Percentiles rank a stretch among this genome's conserved stretches.
These are phyloP conservation scores for Thalassiosira hispida DNA, from an alignment of 352 stramenopile genomes.

Conservation along the genomic window DNA sequence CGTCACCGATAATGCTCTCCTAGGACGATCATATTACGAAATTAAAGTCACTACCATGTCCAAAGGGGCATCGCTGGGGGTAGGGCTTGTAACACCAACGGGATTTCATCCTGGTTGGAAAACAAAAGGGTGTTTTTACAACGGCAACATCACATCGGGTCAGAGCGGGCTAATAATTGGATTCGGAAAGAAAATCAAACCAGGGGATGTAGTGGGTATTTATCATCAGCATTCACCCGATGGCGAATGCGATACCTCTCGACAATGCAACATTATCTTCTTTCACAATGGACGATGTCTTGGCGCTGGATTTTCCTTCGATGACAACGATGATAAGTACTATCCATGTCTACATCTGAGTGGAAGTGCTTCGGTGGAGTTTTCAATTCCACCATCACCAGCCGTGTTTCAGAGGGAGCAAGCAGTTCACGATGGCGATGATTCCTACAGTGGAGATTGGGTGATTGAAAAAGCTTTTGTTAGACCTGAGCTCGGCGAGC, in stretches of 20 bases:
- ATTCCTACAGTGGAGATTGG: conserved; percentile 41
- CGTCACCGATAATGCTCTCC: neutral
- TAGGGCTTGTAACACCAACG: conserved; percentile 54
- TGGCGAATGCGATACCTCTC: neutral
- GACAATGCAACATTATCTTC: conserved; percentile 43
- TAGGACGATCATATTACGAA: conserved; percentile 35
- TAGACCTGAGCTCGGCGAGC: conserved; percentile 35
- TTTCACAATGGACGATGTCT: conserved; percentile 64
- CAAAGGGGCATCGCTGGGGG: conserved; percentile 34
- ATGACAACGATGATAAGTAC: conserved; percentile 29
- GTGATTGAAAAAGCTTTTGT: conserved; percentile 23
- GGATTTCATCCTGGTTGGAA: conserved; percentile 59
- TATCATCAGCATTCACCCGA: conserved; percentile 15
- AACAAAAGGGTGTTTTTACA: conserved; percentile 71
- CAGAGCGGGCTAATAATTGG: conserved; percentile 49
- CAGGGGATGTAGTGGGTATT: conserved; percentile 49
- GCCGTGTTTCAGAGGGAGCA: conserved; percentile 28
- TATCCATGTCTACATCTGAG: conserved; percentile 56
- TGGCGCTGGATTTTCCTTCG: conserved; percentile 57
- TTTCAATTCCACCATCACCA: conserved; percentile 21
- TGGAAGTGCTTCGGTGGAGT: conserved; percentile 34
- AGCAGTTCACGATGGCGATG: neutral
- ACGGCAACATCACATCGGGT: conserved; percentile 75
- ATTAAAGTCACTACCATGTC: conserved; percentile 17
- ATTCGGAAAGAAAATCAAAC: conserved; percentile 48